phyloP scores from a whole-genome alignment of 2,329 filamentous ascomycete genomes.

The Aspergillus ibericus region DNA sequence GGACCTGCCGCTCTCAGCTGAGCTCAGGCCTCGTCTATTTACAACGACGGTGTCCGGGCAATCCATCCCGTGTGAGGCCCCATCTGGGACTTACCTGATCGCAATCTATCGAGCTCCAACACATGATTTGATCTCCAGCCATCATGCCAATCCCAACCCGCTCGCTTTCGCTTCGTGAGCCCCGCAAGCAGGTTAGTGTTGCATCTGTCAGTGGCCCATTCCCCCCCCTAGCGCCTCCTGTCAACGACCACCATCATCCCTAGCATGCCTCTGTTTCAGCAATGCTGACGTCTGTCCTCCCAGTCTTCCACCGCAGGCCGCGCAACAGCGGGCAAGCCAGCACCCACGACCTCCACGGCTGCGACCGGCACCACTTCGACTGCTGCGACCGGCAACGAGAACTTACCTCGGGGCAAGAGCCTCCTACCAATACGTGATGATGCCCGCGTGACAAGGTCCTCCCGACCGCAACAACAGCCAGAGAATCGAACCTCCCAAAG shows the following conservation, averaged over 20 bases:
- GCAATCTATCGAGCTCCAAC: not conserved
- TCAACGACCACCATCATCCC: not conserved
- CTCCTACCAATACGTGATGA: slow-evolving; percentile 27
- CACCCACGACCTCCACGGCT: slow-evolving; percentile 14
- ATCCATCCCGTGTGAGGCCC: not conserved
- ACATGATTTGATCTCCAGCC: not conserved
- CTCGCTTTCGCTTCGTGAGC: slow-evolving; percentile 36
- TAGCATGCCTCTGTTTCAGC: slow-evolving; percentile 11
- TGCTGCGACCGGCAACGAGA: slow-evolving; percentile 19
- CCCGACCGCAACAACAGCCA: slow-evolving; percentile 20
- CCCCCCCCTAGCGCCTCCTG: slow-evolving; percentile 7
- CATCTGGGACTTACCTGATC: not conserved
- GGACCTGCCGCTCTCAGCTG: slow-evolving; percentile 1
- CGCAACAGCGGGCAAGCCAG: slow-evolving; percentile 16
- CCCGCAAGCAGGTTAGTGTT: slow-evolving; percentile 33
- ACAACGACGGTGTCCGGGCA: not conserved
- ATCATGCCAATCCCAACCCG: slow-evolving; percentile 45
- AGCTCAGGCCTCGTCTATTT: slow-evolving; percentile 7
- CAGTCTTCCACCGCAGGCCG: slow-evolving; percentile 28
- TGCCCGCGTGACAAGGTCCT: slow-evolving; percentile 12
- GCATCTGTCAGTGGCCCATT: slow-evolving; percentile 10
- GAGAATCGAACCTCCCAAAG: slow-evolving; percentile 22
- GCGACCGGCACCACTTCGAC: slow-evolving; percentile 6
- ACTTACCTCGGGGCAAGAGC: slow-evolving; percentile 29
- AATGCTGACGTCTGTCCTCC: slow-evolving; percentile 18